Evolutionary conservation across 176 grass and related monocot species (phyloP).

Genomic region (Eleusine coracana): DNA sequence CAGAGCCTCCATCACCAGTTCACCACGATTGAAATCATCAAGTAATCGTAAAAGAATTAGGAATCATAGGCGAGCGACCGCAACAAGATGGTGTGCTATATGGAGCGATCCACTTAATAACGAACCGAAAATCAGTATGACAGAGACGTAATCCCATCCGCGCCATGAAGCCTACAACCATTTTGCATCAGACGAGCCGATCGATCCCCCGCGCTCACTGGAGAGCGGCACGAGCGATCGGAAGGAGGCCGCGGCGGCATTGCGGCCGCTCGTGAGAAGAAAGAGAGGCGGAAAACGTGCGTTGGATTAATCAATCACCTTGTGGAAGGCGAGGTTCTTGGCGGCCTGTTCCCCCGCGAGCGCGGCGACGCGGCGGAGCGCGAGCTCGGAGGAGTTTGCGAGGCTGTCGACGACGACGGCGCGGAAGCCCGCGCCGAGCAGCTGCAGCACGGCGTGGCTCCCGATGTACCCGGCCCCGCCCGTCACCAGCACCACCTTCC

Average conservation of each 20-base stretch:
- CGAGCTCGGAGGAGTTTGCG: conserved; percentile 75
- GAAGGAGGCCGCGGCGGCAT: not conserved
- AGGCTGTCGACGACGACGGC: conserved; percentile 83
- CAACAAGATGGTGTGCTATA: not conserved
- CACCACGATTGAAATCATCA: not conserved
- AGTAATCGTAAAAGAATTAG: not conserved
- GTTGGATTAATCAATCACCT: conserved; percentile 33
- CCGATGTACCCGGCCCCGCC: conserved; percentile 95
- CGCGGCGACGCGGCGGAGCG: conserved; percentile 61
- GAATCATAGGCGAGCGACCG: not conserved
- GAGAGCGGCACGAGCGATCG: not conserved
- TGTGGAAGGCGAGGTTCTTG: conserved; percentile 64
- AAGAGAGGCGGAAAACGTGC: too few species aligned
- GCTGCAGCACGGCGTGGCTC: conserved; percentile 91
- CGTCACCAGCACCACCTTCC: conserved; percentile 79
- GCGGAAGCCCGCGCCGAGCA: conserved; percentile 65
- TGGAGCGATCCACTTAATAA: conserved; percentile 5
- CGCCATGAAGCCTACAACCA: not conserved
- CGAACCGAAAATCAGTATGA: not conserved
- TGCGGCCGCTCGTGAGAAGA: not conserved
- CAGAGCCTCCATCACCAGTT: not conserved
- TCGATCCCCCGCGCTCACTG: not conserved
- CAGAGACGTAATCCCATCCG: not conserved
- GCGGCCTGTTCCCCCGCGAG: conserved; percentile 66
- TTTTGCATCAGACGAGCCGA: not conserved